These are phyloP conservation scores for Penicillium canescens DNA, from an alignment of 495 filamentous ascomycete species.

Conservation along the genomic window DNA sequence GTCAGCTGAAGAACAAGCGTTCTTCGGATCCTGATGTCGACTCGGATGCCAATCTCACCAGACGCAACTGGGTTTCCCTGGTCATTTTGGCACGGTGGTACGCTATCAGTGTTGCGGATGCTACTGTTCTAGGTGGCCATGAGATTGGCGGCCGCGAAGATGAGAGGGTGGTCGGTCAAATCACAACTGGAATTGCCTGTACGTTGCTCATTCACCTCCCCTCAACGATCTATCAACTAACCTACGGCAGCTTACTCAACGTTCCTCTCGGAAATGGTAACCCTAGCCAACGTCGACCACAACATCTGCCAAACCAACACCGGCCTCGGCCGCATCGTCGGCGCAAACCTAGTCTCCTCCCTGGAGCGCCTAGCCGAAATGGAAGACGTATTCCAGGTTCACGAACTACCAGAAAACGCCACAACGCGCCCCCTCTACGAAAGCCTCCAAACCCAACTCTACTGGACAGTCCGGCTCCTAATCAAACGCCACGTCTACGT, in stretches of 20 bases:
- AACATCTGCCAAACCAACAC: constrained; percentile 44
- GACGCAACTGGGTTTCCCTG: constrained; percentile 75
- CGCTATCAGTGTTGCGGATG: constrained; percentile 66
- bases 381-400: constrained; percentile 36
- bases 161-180: constrained; percentile 62
- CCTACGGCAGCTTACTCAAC: constrained; percentile 42
- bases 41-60: constrained; percentile 67
- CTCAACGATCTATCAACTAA: constrained; percentile 6
- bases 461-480: constrained; percentile 72
- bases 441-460: constrained; percentile 63
- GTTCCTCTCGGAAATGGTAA: constrained; percentile 43
- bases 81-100: constrained; percentile 77
- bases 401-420: constrained; percentile 32
- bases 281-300: constrained; percentile 33
- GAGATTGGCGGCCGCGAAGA: constrained; percentile 60
- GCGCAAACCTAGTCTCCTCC: constrained; percentile 36
- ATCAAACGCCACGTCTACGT: constrained; percentile 57
- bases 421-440: constrained; percentile 35
- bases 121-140: constrained; percentile 53
- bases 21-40: constrained; percentile 55
- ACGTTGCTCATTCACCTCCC: constrained; percentile 39
- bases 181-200: constrained; percentile 66
- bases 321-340: constrained; percentile 41
- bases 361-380: constrained; percentile 43
- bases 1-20: constrained; percentile 38